Evolutionary conservation across 192 early-diverging fungal species (phyloP).

Genomic region (Coemansia sp.): DNA sequence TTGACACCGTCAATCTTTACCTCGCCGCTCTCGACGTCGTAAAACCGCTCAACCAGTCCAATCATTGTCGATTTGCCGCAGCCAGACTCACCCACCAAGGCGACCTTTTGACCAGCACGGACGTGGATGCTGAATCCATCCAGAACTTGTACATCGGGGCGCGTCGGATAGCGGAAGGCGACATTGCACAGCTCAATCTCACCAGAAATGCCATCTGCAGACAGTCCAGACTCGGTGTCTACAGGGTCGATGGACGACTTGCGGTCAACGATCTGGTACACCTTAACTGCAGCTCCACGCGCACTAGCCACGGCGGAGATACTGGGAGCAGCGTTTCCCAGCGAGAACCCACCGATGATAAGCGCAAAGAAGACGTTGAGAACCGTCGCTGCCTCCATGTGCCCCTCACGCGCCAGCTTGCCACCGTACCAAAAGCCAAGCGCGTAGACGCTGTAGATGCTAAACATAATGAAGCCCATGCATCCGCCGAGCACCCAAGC

Average conservation of each 20-base stretch:
- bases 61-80: constrained; percentile 87
- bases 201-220: constrained; percentile 57
- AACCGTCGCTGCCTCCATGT: constrained; percentile 58
- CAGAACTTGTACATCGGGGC: constrained; percentile 79
- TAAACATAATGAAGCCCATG: constrained; percentile 73
- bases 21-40: constrained; percentile 59
- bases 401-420: constrained; percentile 54
- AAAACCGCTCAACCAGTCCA: constrained; percentile 83
- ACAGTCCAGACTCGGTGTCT: constrained; percentile 30
- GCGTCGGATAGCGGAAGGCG: constrained; percentile 81
- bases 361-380: constrained; percentile 88
- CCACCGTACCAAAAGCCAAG: constrained; percentile 87
- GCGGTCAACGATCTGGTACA: constrained; percentile 83
- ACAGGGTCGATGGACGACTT: constrained; percentile 72
- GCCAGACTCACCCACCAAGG: constrained; percentile 87
- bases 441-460: constrained; percentile 74
- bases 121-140: constrained; percentile 70
- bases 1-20: constrained; percentile 76
- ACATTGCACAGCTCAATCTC: constrained; percentile 77
- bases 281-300: constrained; percentile 76
- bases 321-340: constrained; percentile 72
- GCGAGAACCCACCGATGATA: constrained; percentile 77
- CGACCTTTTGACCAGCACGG: constrained; percentile 79
- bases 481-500: constrained; percentile 61
- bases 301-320: constrained; percentile 74